Percentiles rank a stretch among this genome's conserved stretches.
These are phyloP conservation scores for Helminthosporium solani DNA, from an alignment of 2,329 filamentous ascomycete genomes.

Conservation along the genomic window DNA sequence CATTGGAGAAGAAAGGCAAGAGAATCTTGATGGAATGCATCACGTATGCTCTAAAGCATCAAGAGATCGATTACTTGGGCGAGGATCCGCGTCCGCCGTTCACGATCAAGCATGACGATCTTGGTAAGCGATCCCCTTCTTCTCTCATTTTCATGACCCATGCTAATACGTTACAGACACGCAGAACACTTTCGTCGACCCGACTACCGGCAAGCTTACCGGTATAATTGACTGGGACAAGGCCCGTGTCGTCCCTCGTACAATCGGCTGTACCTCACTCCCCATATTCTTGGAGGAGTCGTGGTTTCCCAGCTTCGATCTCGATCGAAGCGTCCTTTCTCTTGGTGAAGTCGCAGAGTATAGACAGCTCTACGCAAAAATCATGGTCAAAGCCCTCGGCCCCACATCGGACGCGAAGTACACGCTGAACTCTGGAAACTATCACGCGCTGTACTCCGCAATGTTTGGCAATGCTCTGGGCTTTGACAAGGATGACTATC, in stretches of 20 bases:
- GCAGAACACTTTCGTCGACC: constrained; percentile 17
- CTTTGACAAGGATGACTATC: background rate
- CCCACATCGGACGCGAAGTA: background rate
- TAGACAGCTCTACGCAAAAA: background rate
- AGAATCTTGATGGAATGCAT: too few species aligned
- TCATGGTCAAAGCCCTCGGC: background rate
- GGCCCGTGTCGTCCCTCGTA: background rate
- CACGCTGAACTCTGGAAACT: background rate
- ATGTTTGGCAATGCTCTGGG: background rate
- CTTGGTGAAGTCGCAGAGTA: background rate
- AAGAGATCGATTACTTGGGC: too few species aligned
- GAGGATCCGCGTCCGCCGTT: too few species aligned
- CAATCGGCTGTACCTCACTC: background rate
- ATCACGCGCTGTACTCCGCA: background rate
- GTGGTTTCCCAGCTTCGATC: background rate
- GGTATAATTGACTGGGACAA: constrained; percentile 24
- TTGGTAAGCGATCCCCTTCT: too few species aligned
- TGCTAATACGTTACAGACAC: constrained; percentile 5
- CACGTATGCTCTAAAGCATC: too few species aligned
- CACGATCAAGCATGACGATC: too few species aligned
- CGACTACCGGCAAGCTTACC: constrained; percentile 6
- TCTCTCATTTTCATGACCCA: too few species aligned
- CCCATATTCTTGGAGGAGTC: background rate
- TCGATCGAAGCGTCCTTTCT: background rate
- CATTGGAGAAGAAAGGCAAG: too few species aligned